Evolutionary conservation across 768 basidiomycete species (phyloP).

Genomic region (Hygrophorus russula): DNA sequence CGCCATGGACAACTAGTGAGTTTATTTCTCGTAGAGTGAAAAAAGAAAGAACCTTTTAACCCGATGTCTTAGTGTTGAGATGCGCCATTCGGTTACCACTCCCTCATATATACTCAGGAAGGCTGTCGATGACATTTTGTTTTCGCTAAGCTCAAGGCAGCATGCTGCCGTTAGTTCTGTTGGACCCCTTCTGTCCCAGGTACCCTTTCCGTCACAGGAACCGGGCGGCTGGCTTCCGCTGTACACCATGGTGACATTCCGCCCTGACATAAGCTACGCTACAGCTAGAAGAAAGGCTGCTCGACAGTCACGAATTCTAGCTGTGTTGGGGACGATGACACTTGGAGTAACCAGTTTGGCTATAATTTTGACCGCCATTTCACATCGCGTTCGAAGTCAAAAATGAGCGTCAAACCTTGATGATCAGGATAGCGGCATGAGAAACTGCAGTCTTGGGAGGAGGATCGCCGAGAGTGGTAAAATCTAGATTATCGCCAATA

Average conservation of each 20-base stretch:
- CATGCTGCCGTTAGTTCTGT: conserved; percentile 35
- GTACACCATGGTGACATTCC: conserved; percentile 97
- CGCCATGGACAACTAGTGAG: conserved; percentile 96
- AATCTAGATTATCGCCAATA: conserved; percentile 12
- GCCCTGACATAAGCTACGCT: conserved; percentile 88
- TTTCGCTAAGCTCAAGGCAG: conserved; percentile 43
- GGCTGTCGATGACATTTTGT: conserved; percentile 65
- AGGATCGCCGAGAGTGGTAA: conserved; percentile 14
- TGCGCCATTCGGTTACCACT: conserved; percentile 87
- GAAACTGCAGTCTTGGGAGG: conserved; percentile 14
- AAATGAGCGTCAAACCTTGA: conserved; percentile 17
- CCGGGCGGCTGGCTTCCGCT: conserved; percentile 82
- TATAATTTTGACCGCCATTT: not conserved
- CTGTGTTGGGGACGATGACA: conserved; percentile 36
- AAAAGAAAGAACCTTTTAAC: conserved; percentile 11
- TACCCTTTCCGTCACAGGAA: conserved; percentile 46
- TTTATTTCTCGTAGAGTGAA: conserved; percentile 18
- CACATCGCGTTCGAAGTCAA: not conserved
- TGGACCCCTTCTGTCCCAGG: conserved; percentile 32
- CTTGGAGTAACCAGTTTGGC: conserved; percentile 3
- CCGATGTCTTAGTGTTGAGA: conserved; percentile 60
- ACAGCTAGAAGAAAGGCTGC: conserved; percentile 61
- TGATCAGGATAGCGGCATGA: conserved; percentile 15
- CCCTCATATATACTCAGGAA: conserved; percentile 71
- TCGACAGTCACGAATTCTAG: conserved; percentile 57